Base-by-base conservation (phyloP, 2,329 filamentous ascomycete species). In the Aspergillus piperis region DNA sequence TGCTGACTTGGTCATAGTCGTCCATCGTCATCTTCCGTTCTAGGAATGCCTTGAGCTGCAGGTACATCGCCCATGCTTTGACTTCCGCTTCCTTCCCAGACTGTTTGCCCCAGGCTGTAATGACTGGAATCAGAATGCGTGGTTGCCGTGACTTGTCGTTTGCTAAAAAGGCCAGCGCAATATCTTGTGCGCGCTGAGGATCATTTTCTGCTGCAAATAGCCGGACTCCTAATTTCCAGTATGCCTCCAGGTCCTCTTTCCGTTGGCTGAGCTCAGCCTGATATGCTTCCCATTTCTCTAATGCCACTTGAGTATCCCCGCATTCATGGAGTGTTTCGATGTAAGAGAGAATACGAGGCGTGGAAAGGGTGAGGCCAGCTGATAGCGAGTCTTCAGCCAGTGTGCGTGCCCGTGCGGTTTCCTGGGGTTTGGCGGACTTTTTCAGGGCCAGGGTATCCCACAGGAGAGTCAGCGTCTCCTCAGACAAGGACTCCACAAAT, bases 1-100 rank as follows among this genome's bases (percentile, higher is more conserved):
- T 83, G 50, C 89, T 87, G 38, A 93, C 83, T 62, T 84, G 80
- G 72, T 96, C 92, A 68, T 93, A 96, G 70, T 96, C 90, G 17
- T 86, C 78, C 69, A 93, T 87, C 3, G 81, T 84, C 78, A 92
- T 88, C 0, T 81, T 75, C 23, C 81, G 71, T 1, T 84, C 86
- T 2, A 92, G 80, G 5, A 84, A 81, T 25, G 81, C 78, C 62
- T 87, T 86, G 66, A 96, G 80, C 54, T 82, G 81, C 39, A 86
- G 77, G 73, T 94, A 95, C 1, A 85, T 73, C 23, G 82, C 76
- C 86, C 89, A 94, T 0, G 90, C 90, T 63, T 82, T 81, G 17
- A 83, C 75, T 27, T 81, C 81, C 78, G 83, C 60, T 71, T 79
- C 51, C 72, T 82, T 73, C 2, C 79, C 78, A 4, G 82, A 70